Base-by-base conservation (phyloP, 1,284 basidiomycete species). In the Boletus albobrunnescens region DNA sequence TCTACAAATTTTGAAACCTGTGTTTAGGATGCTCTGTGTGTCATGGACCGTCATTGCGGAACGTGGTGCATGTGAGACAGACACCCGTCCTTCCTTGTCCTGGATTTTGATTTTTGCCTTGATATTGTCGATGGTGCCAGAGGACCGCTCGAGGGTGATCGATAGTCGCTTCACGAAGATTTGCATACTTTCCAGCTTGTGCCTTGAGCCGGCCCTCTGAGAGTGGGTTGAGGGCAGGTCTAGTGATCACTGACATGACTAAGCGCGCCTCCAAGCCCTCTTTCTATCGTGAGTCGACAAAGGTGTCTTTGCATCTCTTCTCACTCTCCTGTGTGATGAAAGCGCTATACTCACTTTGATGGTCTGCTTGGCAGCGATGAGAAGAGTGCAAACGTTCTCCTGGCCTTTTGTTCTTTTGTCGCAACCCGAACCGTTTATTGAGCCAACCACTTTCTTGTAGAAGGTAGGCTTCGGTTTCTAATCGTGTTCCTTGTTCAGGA, bases 141-240 rank as follows among this genome's bases (percentile, higher is more conserved):
- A 91, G 62, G 91, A 92, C 79, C 95, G 92, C 83, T 96, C 93
- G 63, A 95, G 90, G 76, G 94, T 95, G 82, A 96, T 95, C 55
- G 60, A 96, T 87, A 77, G 84, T 89, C n/a, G n/a, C 78, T 93
- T 94, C 75, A 93, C 91, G 79, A 94, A 93, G 68, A 93, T 92
- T 74, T 92, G 91, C 91, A 93, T 92, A 73, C 77, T 69, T 43
- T 36, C 33, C n/a, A n/a, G n/a, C n/a, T n/a, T n/a, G n/a, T n/a
- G n/a, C n/a, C n/a, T n/a, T n/a, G n/a, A n/a, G n/a, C n/a, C n/a
- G n/a, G n/a, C n/a, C n/a, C n/a, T n/a, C n/a, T n/a, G n/a, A n/a
- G n/a, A n/a, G n/a, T n/a, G n/a, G n/a, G 47, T 68, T 69, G 55
- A 73, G 56, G 56, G 56, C 49, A 56, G 44, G 56, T 46, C 27